phyloP scores from a whole-genome alignment of 2,329 filamentous ascomycete genomes.

The Colletotrichum tropicicola region DNA sequence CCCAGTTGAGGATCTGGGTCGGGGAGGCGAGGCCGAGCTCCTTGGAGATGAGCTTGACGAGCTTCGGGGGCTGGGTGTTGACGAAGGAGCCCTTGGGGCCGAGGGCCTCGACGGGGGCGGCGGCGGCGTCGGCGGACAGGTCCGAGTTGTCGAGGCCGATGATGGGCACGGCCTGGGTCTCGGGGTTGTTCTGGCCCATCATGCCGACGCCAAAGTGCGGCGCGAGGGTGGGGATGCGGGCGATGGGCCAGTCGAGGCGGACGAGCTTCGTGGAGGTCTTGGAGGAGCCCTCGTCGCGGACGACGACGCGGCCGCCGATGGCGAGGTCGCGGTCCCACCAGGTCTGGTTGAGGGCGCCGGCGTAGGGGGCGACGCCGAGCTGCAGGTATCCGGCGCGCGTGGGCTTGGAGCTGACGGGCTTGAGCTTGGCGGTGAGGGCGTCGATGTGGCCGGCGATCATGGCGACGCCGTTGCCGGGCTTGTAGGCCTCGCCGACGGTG shows the following conservation, averaged over 20 bases:
- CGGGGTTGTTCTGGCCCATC: slow-evolving; percentile 76
- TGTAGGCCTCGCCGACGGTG: slow-evolving; percentile 80
- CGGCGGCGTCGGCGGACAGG: slow-evolving; percentile 43
- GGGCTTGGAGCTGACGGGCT: slow-evolving; percentile 89
- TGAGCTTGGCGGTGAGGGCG: slow-evolving; percentile 87
- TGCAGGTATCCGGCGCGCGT: slow-evolving; percentile 87
- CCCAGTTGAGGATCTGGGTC: slow-evolving; percentile 89
- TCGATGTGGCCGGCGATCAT: slow-evolving; percentile 95
- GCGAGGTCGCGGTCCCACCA: slow-evolving; percentile 98
- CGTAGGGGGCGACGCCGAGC: slow-evolving; percentile 92
- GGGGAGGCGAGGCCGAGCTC: slow-evolving; percentile 80
- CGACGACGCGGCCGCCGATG: slow-evolving; percentile 88
- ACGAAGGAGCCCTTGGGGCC: slow-evolving; percentile 77
- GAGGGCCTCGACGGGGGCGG: slow-evolving; percentile 50
- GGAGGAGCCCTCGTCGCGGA: slow-evolving; percentile 75
- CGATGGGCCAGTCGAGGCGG: slow-evolving; percentile 94
- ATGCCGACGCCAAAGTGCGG: slow-evolving; percentile 89
- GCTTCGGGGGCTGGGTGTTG: slow-evolving; percentile 82
- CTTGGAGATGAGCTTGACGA: slow-evolving; percentile 83
- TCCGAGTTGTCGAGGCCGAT: slow-evolving; percentile 85
- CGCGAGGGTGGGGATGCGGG: slow-evolving; percentile 88
- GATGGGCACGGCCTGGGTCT: slow-evolving; percentile 94
- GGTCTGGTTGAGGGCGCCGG: slow-evolving; percentile 84
- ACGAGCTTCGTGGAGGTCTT: slow-evolving; percentile 86
- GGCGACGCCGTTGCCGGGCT: slow-evolving; percentile 84